Evolutionary conservation across 2,329 filamentous ascomycete species (phyloP).

Genomic region (Penicillium sp.): DNA sequence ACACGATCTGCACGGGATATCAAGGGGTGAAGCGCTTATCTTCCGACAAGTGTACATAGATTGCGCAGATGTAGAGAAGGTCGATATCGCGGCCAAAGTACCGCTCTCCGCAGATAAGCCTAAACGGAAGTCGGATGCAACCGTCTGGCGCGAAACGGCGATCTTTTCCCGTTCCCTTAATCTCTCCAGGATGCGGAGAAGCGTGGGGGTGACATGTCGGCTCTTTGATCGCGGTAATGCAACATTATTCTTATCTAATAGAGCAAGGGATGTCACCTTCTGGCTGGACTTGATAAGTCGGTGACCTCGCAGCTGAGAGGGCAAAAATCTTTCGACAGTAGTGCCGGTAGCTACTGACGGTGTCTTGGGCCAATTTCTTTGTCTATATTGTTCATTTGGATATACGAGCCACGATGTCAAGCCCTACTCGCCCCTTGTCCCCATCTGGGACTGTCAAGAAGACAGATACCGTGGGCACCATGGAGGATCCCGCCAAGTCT

Average conservation of each 20-base stretch:
- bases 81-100: background rate
- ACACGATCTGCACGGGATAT: background rate
- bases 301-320: background rate
- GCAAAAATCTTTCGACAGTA: background rate
- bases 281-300: slow-evolving; percentile 11
- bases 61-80: background rate
- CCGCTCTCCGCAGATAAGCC: slow-evolving; percentile 2
- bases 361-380: background rate
- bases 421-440: slow-evolving; percentile 4
- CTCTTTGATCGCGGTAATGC: slow-evolving; percentile 12
- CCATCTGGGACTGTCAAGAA: slow-evolving; percentile 20
- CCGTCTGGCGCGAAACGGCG: slow-evolving; percentile 5
- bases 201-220: slow-evolving; percentile 20
- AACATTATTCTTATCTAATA: slow-evolving; percentile 22
- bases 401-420: slow-evolving; percentile 2
- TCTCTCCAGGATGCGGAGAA: slow-evolving; percentile 23
- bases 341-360: background rate
- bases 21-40: slow-evolving; percentile 2
- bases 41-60: background rate
- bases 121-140: slow-evolving; percentile 15
- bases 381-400: background rate
- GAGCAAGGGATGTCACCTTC: slow-evolving; percentile 18
- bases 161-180: slow-evolving; percentile 13
- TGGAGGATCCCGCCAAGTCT: slow-evolving; percentile 22
- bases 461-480: slow-evolving; percentile 10